Conservation (phyloP, 1,284 basidiomycete genomes). For the Ganoderma boninense region DNA sequence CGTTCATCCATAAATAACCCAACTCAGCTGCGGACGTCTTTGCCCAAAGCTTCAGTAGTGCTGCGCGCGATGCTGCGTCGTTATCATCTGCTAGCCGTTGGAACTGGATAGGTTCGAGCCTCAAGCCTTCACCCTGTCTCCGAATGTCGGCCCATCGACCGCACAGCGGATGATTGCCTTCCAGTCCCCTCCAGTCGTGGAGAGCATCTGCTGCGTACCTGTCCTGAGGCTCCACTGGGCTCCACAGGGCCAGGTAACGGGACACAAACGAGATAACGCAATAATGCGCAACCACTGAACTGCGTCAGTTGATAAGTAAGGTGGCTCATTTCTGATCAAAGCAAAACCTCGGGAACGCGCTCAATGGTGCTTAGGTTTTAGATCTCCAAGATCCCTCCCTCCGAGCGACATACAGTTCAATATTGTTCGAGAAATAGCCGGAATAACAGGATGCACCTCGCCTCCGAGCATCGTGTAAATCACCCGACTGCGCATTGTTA, state of each 20-base stretch:
- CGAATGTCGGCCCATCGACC: neutral
- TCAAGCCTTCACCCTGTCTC: neutral
- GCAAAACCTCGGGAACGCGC: neutral
- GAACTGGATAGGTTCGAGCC: neutral
- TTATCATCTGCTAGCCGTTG: neutral
- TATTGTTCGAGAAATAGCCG: neutral
- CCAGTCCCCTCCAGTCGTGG: neutral
- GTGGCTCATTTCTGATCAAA: neutral
- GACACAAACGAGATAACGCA: neutral
- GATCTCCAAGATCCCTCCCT: neutral
- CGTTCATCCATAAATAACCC: constrained; percentile 4
- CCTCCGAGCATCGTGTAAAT: constrained; percentile 8
- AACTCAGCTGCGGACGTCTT: neutral
- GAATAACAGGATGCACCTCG: too few species aligned
- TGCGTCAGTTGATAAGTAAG: neutral
- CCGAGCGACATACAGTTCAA: too few species aligned
- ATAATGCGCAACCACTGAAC: neutral
- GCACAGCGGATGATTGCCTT: neutral
- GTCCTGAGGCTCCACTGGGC: neutral
- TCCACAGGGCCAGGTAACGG: neutral
- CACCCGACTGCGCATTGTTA: constrained; percentile 6
- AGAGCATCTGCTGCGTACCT: neutral
- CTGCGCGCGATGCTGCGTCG: neutral
- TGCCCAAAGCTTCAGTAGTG: neutral
- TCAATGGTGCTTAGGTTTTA: neutral